Evolutionary conservation across 1,139 yeast species (phyloP).

Genomic region (Yamadazyma sp.): DNA sequence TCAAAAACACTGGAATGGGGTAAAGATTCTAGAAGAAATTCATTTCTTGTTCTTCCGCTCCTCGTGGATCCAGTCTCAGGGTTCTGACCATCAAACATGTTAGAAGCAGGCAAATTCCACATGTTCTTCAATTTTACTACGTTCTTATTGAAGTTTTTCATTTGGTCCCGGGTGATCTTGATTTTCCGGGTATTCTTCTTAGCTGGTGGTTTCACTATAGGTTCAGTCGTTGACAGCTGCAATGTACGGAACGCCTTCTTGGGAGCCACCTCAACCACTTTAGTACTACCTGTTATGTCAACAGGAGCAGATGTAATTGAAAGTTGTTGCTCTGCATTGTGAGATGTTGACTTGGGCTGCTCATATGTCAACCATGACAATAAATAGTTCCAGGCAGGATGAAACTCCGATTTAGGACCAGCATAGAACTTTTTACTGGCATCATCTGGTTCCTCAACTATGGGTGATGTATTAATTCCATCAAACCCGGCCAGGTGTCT

Average conservation of each 20-base stretch:
- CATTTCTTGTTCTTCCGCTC: background rate
- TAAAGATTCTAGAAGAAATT: slow-evolving; percentile 10
- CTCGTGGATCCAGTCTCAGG: background rate
- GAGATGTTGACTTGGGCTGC: slow-evolving; percentile 9
- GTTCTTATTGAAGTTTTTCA: slow-evolving; percentile 18
- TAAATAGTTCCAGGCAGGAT: slow-evolving; percentile 39
- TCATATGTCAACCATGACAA: slow-evolving; percentile 40
- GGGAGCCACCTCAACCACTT: background rate
- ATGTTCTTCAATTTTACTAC: slow-evolving; percentile 25
- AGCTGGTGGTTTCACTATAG: slow-evolving; percentile 4
- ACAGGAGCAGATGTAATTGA: background rate
- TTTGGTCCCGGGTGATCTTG: slow-evolving; percentile 12
- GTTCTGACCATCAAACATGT: slow-evolving; percentile 16
- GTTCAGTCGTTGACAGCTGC: no score
- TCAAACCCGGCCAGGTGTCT: slow-evolving; percentile 3
- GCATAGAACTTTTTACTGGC: slow-evolving; percentile 11
- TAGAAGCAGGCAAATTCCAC: slow-evolving; percentile 38
- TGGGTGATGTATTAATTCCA: slow-evolving; percentile 9
- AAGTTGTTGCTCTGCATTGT: background rate
- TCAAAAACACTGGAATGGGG: slow-evolving; percentile 16
- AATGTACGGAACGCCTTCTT: no score
- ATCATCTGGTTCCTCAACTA: slow-evolving; percentile 14
- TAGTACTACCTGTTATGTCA: background rate
- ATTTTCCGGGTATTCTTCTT: slow-evolving; percentile 11
- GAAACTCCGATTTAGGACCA: slow-evolving; percentile 32